These are phyloP conservation scores for Aureobasidium melanogenum DNA, from an alignment of 2,329 filamentous ascomycete genomes.

Conservation along the genomic window DNA sequence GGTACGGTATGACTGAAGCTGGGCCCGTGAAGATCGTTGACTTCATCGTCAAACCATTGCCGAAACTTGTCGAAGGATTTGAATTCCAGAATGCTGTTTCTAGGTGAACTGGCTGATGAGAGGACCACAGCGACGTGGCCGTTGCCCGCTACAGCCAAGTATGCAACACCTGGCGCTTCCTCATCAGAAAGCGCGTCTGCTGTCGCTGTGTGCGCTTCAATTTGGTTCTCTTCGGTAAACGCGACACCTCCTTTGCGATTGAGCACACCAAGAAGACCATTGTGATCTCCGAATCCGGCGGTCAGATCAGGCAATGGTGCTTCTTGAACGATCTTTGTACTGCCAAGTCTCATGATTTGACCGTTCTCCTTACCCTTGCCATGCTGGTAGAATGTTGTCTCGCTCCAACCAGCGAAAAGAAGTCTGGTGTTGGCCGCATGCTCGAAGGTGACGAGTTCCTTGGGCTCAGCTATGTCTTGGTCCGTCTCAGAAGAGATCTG, in stretches of 20 bases:
- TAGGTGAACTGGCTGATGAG: conserved; percentile 19
- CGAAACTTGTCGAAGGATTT: conserved; percentile 18
- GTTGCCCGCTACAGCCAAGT: conserved; percentile 23
- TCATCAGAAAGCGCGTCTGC: conserved; percentile 6
- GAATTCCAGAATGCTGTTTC: conserved; percentile 24
- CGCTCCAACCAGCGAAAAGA: conserved; percentile 26
- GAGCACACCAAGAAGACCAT: conserved; percentile 23
- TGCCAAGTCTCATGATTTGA: conserved; percentile 10
- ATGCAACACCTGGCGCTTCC: conserved; percentile 17
- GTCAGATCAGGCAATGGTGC: conserved; percentile 8
- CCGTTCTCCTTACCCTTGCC: conserved; percentile 14
- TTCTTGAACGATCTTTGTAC: conserved; percentile 12
- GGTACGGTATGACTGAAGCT: conserved; percentile 20
- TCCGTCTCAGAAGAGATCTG: not conserved
- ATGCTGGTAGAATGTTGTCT: conserved; percentile 17
- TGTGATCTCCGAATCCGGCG: conserved; percentile 22
- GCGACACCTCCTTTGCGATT: conserved; percentile 19
- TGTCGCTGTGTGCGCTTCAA: not conserved
- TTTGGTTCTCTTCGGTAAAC: conserved; percentile 11
- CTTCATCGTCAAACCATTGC: conserved; percentile 21
- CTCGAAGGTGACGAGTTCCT: not conserved
- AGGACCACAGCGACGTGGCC: conserved; percentile 21
- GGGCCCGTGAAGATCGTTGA: conserved; percentile 16
- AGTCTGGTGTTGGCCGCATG: conserved; percentile 10
- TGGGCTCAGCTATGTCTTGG: not conserved